Base-by-base conservation (phyloP, 1,139 yeast genomes). In the Pichia sp. region DNA sequence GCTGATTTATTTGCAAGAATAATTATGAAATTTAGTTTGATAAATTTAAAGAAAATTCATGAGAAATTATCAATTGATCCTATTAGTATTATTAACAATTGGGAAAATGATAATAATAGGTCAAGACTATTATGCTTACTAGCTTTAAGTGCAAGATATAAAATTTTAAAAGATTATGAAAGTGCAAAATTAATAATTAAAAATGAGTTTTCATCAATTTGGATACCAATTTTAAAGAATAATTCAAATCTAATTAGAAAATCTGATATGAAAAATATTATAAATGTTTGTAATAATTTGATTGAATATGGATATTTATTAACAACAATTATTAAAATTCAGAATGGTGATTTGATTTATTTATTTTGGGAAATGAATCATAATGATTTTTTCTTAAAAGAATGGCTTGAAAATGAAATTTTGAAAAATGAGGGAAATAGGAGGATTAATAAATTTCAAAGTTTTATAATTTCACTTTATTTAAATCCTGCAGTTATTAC, bases 361-460 rank as follows among this genome's bases (percentile, higher is more conserved):
- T 39, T 51, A 6, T 51, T 45, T 35, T 55, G 60, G 60, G 59
- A 54, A 28, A 34, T 23, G 11, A 38, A 49, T 37, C 48, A 52
- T 5, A 36, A 34, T 19, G 50, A 49, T 28, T 36, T 37, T 1
- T 32, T 38, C 4, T 36, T 52, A 7, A 46, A 41, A 17, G 47
- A 48, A 24, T 46, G 38, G 34, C 35, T 51, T 9, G 47, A 42
- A 38, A 21, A 35, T 5, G 38, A 38, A 12, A 18, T 28, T n/a
- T 15, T 22, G 2, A 32, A 28, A 11, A 23, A 34, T 8, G 15
- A 23, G 4, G 23, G 15, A 14, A 26, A 24, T 15, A 11, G 26
- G n/a, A 12, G 26, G 14, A 23, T 46, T 8, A 40, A 43, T 18
- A 21, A 17, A 31, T 41, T 31, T 14, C 45, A 51, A 28, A 39